Evolutionary conservation across 2,329 filamentous ascomycete species (phyloP).

Genomic region (Aureobasidium leucospermi): DNA sequence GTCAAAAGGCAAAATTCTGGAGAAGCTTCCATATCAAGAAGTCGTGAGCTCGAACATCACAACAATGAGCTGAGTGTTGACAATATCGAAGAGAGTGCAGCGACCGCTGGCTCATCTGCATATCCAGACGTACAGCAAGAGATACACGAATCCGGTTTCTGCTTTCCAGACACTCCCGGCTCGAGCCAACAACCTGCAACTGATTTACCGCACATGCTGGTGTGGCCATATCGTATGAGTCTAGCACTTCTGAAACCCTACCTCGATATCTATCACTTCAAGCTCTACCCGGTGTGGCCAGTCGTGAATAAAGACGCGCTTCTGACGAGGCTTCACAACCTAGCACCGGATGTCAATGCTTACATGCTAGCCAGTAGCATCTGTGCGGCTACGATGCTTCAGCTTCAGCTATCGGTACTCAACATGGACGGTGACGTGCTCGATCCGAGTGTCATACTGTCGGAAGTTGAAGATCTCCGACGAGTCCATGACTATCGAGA

Average conservation of each 20-base stretch:
- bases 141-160: not conserved
- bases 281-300: constrained; percentile 19
- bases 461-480: constrained; percentile 16
- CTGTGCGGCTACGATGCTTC: constrained; percentile 17
- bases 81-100: not conserved
- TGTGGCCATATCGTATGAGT: not conserved
- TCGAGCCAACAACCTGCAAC: not conserved
- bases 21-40: not conserved
- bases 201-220: not conserved
- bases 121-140: not conserved
- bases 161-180: not conserved
- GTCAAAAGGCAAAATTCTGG: not conserved
- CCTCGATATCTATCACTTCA: constrained; percentile 18
- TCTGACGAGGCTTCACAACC: not conserved
- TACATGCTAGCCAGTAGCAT: constrained; percentile 16
- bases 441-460: not conserved
- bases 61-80: not conserved
- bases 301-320: constrained; percentile 13
- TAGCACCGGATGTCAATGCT: not conserved
- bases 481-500: constrained; percentile 12
- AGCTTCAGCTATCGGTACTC: constrained; percentile 14
- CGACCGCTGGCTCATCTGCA: not conserved
- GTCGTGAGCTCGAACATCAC: not conserved
- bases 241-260: constrained; percentile 11
- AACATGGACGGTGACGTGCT: not conserved